Evolutionary conservation across 1,284 basidiomycete species (phyloP), one percentile per base, ranked within the genome.

Genomic region (Caloboletus firmus): DNA sequence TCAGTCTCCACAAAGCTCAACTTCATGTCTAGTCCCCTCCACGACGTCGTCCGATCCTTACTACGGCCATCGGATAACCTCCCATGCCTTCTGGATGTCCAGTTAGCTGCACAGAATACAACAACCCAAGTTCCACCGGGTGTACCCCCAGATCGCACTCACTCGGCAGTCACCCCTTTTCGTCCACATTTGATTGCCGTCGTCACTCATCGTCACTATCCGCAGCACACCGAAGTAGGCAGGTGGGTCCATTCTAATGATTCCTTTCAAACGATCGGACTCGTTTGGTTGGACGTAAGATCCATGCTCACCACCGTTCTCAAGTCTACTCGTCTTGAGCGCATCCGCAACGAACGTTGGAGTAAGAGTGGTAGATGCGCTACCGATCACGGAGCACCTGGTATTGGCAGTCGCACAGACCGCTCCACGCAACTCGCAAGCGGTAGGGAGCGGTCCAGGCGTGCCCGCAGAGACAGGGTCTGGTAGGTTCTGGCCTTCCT

Each of bases 61-160:
- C 40, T 68, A 4, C 63, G 57, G 4, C 54, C 65, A 8, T 68
- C 69, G 1, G 66, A 72, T 11, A 43, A 9, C 26, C 50, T 70
- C 18, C 45, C 42, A 20, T 60, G 58, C 18, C 1, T 57, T 0
- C 12, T 72, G 22, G 31, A 58, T 13, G 62, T 56, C 4, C 49
- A 66, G 15, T 28, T 42, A 2, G 36, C 51, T 11, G 13, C 26
- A 5, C 47, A 51, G 9, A 37, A 24, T 42, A 13, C 45, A 11
- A 37, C 12, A 17, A 10, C 35, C 5, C 32, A 17, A 8, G 35
- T 35, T 34, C 6, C 6, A 2, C 24, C n/a, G 18, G 20, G 10
- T 8, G 8, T 20, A 13, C n/a, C n/a, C 26, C 5, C 28, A 45
- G 35, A 22, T 20, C 45, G 5, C 32, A 20, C 40, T 22, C 46